Evolutionary conservation across 2,329 filamentous ascomycete genomes (phyloP), one percentile per base, ranked within the genome.

Genomic region (Mollisiaceae sp.): DNA sequence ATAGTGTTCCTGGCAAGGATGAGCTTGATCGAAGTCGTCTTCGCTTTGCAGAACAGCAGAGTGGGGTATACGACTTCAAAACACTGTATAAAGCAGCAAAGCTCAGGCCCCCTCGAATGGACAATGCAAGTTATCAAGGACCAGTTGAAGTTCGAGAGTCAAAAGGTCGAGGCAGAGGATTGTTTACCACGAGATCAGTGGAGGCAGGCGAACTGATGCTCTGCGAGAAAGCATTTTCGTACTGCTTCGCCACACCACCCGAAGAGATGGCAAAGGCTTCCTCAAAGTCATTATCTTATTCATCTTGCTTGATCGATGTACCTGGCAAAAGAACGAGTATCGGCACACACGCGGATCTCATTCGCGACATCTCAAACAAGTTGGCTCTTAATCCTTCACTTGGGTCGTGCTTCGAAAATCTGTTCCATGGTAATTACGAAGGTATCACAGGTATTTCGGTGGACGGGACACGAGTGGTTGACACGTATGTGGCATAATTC

Each of bases 161-260:
- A 2, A 24, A 32, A 1, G 60, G 45, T 41, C 60, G 59, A 12
- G 67, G 58, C 2, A 38, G 52, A 56, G 65, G 67, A 18, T 24
- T 69, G 2, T 69, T 68, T 56, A 66, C 63, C 14, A 69, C 61
- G 1, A 61, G 45, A 36, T 54, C 61, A 8, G 60, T 70, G 6
- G 66, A 66, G 54, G 62, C 65, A 2, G 62, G 67, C 14, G 67
- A 69, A 18, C 27, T 70, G 2, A 65, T 70, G 2, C 35, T 69
- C 6, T 70, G 67, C 39, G 69, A 70, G 54, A 70, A 70, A 24
- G 65, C 69, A 32, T 67, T 66, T 41, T 63, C 67, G 5, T 60
- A 69, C 63, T 65, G 60, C 41, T 66, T 64, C 59, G 15, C 38
- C 38, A 41, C 38, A 14, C 38, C 38, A 18, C 38, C 11, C 11